These are phyloP conservation scores for Mycena sanguinolenta DNA, from an alignment of 768 basidiomycete genomes.

Conservation along the genomic window DNA sequence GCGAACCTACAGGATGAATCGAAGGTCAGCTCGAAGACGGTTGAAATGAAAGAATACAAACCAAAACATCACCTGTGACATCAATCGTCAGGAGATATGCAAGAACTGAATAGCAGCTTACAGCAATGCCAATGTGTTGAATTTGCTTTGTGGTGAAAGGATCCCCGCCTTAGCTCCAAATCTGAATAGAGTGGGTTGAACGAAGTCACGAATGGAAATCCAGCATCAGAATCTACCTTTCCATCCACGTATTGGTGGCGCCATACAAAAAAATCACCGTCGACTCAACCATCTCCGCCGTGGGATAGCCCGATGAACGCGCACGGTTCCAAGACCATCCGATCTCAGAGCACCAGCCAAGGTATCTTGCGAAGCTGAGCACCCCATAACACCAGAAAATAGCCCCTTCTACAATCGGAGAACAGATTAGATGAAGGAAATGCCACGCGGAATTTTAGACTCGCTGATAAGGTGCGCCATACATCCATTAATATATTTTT, in stretches of 20 bases:
- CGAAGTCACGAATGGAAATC: background rate
- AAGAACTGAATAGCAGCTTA: conserved; percentile 45
- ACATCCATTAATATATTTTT: conserved; percentile 83
- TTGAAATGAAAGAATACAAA: background rate
- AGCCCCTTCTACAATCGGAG: conserved; percentile 72
- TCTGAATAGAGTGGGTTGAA: conserved; percentile 47
- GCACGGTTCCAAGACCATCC: conserved; percentile 97
- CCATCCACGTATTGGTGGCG: conserved; percentile 96
- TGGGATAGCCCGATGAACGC: conserved; percentile 62
- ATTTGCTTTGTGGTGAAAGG: conserved; percentile 93
- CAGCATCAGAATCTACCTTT: conserved; percentile 51
- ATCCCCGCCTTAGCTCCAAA: conserved; percentile 86
- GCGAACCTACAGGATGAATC: conserved; percentile 69
- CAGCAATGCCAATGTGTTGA: conserved; percentile 95
- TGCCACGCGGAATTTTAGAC: conserved; percentile 45
- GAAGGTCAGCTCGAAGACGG: background rate
- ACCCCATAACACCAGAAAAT: conserved; percentile 96
- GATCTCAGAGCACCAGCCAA: conserved; percentile 85
- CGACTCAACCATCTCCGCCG: conserved; percentile 86
- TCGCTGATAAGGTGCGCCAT: conserved; percentile 93
- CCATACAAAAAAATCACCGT: conserved; percentile 90
- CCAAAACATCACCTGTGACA: conserved; percentile 82
- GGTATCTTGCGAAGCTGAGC: conserved; percentile 91
- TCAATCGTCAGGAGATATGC: conserved; percentile 12
- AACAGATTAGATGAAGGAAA: conserved; percentile 6